Percentiles rank a stretch among this genome's conserved stretches.
These are phyloP conservation scores for Globisporangium cystogenes DNA, from an alignment of 352 stramenopile genomes.

Conservation along the genomic window DNA sequence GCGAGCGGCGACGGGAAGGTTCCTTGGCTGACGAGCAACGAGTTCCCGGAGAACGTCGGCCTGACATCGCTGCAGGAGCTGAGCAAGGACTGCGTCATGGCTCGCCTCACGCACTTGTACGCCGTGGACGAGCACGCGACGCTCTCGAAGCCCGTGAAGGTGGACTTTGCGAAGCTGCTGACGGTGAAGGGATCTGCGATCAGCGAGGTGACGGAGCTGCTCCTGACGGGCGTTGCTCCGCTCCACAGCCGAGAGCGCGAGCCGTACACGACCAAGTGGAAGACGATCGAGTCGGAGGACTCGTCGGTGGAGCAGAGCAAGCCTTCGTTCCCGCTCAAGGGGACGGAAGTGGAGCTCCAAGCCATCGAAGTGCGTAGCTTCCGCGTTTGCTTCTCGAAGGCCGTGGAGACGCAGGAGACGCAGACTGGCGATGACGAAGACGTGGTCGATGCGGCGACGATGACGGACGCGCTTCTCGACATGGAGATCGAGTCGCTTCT, in stretches of 20 bases:
- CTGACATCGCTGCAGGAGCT: slow-evolving; percentile 89
- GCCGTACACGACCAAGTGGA: slow-evolving; percentile 21
- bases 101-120: slow-evolving; percentile 95
- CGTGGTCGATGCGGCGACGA: background rate
- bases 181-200: slow-evolving; percentile 36
- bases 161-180: slow-evolving; percentile 72
- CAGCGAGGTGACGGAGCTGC: slow-evolving; percentile 80
- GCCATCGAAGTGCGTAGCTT: slow-evolving; percentile 94
- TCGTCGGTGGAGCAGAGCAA: slow-evolving; percentile 6
- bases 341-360: slow-evolving; percentile 64
- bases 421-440: background rate
- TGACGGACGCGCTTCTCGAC: slow-evolving; percentile 8
- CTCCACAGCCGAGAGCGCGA: slow-evolving; percentile 17
- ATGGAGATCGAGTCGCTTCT: slow-evolving; percentile 17
- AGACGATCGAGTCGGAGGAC: slow-evolving; percentile 23
- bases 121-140: slow-evolving; percentile 77
- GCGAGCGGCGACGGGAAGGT: slow-evolving; percentile 38
- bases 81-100: slow-evolving; percentile 69
- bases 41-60: slow-evolving; percentile 91
- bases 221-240: slow-evolving; percentile 81
- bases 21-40: slow-evolving; percentile 50
- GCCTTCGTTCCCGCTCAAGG: slow-evolving; percentile 36
- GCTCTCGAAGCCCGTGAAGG: slow-evolving; percentile 64
- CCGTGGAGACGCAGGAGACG: background rate
- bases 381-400: slow-evolving; percentile 46